These are phyloP conservation scores for Emydomyces testavorans DNA, from an alignment of 2,329 filamentous ascomycete species.

Conservation along the genomic window DNA sequence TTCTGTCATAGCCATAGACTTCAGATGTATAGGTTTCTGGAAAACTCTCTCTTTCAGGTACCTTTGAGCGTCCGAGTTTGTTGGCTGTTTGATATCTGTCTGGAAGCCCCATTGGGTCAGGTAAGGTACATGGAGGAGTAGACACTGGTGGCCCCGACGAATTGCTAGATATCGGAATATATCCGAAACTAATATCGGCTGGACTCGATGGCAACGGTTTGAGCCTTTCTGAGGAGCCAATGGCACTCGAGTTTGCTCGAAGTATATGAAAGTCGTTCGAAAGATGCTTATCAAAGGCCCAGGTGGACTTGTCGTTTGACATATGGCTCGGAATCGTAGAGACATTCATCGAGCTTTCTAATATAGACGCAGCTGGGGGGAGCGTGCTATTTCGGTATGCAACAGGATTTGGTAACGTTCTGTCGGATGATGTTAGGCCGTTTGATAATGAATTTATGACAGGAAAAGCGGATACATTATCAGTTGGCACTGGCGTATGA, in stretches of 20 bases:
- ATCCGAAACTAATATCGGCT: slow-evolving; percentile 15
- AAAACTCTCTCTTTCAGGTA: background rate
- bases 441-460: slow-evolving; percentile 19
- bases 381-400: slow-evolving; percentile 19
- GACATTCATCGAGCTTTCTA: background rate
- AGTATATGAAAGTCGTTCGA: slow-evolving; percentile 2
- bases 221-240: slow-evolving; percentile 3
- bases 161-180: slow-evolving; percentile 15
- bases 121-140: slow-evolving; percentile 3
- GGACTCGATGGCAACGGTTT: slow-evolving; percentile 15
- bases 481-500: slow-evolving; percentile 17
- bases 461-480: slow-evolving; percentile 21
- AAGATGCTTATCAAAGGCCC: slow-evolving; percentile 3
- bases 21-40: slow-evolving; percentile 6
- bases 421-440: slow-evolving; percentile 22
- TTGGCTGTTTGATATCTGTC: slow-evolving; percentile 1
- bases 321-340: background rate
- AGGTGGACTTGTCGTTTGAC: slow-evolving; percentile 7
- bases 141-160: slow-evolving; percentile 2
- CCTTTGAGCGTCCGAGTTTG: background rate
- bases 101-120: background rate
- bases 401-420: slow-evolving; percentile 28
- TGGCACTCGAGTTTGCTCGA: slow-evolving; percentile 6
- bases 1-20: slow-evolving; percentile 8
- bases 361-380: background rate